A percentile compares a stretch with the other conserved stretches of the same genome.
Conservation (phyloP, 768 basidiomycete species). For the Lactarius evosmus region DNA sequence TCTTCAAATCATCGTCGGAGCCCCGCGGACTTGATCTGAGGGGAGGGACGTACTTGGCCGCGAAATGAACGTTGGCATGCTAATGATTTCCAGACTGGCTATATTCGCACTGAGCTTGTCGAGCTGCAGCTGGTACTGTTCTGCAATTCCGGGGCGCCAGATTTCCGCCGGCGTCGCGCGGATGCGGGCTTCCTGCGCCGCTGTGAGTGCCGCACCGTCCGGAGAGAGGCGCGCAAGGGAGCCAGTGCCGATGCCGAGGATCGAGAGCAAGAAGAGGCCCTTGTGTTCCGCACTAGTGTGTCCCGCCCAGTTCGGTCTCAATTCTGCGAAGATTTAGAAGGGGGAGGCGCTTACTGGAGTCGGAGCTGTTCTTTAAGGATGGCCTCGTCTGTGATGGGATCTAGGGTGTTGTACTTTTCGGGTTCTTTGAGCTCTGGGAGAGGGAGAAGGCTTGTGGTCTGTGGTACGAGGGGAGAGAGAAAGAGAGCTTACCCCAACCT, state of each 20-base stretch:
- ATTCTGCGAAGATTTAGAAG: background rate
- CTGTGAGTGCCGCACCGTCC: constrained; percentile 29
- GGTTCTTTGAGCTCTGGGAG: constrained; percentile 35
- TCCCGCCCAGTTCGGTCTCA: background rate
- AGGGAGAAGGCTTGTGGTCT: background rate
- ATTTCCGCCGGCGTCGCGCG: constrained; percentile 28
- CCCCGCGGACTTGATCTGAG: background rate
- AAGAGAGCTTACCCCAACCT: constrained; percentile 31
- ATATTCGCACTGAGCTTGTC: constrained; percentile 33
- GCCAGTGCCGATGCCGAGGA: constrained; percentile 32
- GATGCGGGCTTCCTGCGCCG: constrained; percentile 31
- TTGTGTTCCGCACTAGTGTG: constrained; percentile 27
- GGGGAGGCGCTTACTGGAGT: constrained; percentile 34
- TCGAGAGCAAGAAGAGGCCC: constrained; percentile 33
- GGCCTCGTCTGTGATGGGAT: constrained; percentile 34
- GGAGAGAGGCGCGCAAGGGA: constrained; percentile 30
- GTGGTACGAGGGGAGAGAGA: background rate
- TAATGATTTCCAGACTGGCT: constrained; percentile 37
- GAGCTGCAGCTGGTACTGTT: constrained; percentile 43
- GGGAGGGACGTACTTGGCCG: constrained; percentile 29
- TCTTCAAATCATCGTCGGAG: constrained; percentile 27
- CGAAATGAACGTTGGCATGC: constrained; percentile 32
- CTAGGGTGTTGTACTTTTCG: constrained; percentile 33
- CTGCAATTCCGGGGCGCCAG: constrained; percentile 36
- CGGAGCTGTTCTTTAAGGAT: constrained; percentile 33